Base-by-base conservation (phyloP, 208 protist species). In the Wallacemonas rigidus region DNA sequence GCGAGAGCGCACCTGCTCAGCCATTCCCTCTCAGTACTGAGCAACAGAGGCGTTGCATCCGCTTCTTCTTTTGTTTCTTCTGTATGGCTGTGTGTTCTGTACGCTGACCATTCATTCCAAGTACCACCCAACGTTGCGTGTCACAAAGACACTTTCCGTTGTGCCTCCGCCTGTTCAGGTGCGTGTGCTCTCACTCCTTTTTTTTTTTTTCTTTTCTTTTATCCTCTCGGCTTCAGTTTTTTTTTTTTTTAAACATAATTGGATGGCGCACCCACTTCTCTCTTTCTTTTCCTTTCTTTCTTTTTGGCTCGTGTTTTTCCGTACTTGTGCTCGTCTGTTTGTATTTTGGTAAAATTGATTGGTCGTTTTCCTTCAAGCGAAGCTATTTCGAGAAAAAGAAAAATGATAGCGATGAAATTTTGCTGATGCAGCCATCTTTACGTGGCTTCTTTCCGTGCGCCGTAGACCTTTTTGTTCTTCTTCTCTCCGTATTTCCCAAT, bases 281-380 rank as follows among this genome's bases (percentile, higher is more conserved):
- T 64, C 1, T 9, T 54, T 39, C 74, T 67, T 56, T 65, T 69
- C 62, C 51, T 53, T 75, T 71, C 63, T 47, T 68, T 38, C 26
- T 36, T 45, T 54, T 60, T 6, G 17, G 53, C 26, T 62, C 17
- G 8, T 71, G 40, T 64, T 38, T 74, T 72, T 14, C 26, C 53
- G 53, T 58, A 58, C 1, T 74, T 74, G 54, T 67, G 44, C 26
- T 53, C 54, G 7, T 55, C 67, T 73, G 38, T 67, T 8, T 56
- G 4, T 39, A n/a, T 35, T 75, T 48, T 62, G 26, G 45, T 50
- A 50, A 50, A 50, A 50, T 70, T 75, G 47, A 26, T 69, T n/a
- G 56, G 47, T 7, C 39, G 48, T 47, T 53, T 47, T 65, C 36
- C 60, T 61, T 56, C n/a, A n/a, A 12, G 35, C 0, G 14, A 15